phyloP scores from a whole-genome alignment of 1,139 yeast genomes.

The Saccharomycopsis hybrid region DNA sequence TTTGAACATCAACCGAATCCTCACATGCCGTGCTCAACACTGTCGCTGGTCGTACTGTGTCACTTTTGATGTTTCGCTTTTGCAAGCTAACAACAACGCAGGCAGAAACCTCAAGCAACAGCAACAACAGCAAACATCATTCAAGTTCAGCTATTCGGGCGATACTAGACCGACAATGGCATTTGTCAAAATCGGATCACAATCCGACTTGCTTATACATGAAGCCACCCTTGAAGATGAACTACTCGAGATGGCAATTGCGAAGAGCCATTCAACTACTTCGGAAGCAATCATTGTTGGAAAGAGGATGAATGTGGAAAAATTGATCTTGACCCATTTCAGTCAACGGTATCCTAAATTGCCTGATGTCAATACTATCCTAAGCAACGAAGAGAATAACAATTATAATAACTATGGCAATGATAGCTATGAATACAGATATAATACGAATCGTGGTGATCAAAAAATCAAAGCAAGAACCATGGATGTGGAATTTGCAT shows the following conservation, averaged over 20 bases:
- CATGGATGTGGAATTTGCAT: slow-evolving; percentile 41
- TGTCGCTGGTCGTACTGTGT: slow-evolving; percentile 81
- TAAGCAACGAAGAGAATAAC: neutral
- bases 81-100: neutral
- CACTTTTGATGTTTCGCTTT: slow-evolving; percentile 40
- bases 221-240: slow-evolving; percentile 89
- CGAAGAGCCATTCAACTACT: slow-evolving; percentile 84
- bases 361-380: slow-evolving; percentile 34
- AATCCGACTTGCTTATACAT: slow-evolving; percentile 78
- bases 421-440: slow-evolving; percentile 3
- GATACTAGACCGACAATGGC: slow-evolving; percentile 86
- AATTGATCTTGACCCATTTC: slow-evolving; percentile 80
- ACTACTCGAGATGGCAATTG: slow-evolving; percentile 70
- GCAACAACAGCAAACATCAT: slow-evolving; percentile 29
- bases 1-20: slow-evolving; percentile 32
- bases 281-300: slow-evolving; percentile 78
- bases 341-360: slow-evolving; percentile 81
- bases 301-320: slow-evolving; percentile 62
- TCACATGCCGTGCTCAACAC: slow-evolving; percentile 74
- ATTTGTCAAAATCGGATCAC: slow-evolving; percentile 50
- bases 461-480: slow-evolving; percentile 3
- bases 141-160: slow-evolving; percentile 85
- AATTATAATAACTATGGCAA: slow-evolving; percentile 15
- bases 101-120: slow-evolving; percentile 15
- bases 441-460: too few relatives aligned